These are phyloP conservation scores for Trichoderma endophyticum DNA, from an alignment of 2,329 filamentous ascomycete genomes.

Conservation along the genomic window DNA sequence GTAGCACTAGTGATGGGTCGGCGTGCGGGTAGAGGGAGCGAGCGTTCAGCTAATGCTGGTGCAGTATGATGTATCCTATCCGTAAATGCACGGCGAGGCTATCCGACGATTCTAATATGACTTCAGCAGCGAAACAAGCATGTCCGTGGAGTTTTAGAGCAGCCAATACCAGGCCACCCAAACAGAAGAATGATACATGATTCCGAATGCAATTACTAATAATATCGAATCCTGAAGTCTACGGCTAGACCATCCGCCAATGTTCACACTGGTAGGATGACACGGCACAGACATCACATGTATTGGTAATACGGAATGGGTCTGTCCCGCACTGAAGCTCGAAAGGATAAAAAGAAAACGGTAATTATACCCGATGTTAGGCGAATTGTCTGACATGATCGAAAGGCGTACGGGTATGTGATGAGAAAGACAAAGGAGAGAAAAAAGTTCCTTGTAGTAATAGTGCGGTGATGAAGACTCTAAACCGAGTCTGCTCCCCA, in stretches of 20 bases:
- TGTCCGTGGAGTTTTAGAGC: neutral
- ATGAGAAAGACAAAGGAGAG: neutral
- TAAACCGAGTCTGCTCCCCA: neutral
- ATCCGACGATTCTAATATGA: no score
- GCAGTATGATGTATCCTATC: neutral
- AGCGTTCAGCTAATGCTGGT: neutral
- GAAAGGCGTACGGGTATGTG: neutral
- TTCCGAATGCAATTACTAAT: neutral
- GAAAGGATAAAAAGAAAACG: neutral
- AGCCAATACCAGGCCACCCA: no score
- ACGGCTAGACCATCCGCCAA: neutral
- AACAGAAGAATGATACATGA: neutral
- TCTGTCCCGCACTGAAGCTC: neutral
- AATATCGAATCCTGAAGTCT: neutral
- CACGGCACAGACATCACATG: neutral
- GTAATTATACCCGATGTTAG: slow-evolving; percentile 7
- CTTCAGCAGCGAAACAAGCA: neutral
- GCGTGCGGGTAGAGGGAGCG: neutral
- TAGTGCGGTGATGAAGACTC: neutral
- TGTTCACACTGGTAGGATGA: neutral
- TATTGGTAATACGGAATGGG: slow-evolving; percentile 9
- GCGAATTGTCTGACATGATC: neutral
- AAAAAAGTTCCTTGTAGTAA: neutral
- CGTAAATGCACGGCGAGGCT: neutral
- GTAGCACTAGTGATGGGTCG: neutral